Percentiles rank a stretch among this genome's conserved stretches.
These are phyloP conservation scores for Phoma sp. DNA, from an alignment of 2,329 filamentous ascomycete species.

Conservation along the genomic window DNA sequence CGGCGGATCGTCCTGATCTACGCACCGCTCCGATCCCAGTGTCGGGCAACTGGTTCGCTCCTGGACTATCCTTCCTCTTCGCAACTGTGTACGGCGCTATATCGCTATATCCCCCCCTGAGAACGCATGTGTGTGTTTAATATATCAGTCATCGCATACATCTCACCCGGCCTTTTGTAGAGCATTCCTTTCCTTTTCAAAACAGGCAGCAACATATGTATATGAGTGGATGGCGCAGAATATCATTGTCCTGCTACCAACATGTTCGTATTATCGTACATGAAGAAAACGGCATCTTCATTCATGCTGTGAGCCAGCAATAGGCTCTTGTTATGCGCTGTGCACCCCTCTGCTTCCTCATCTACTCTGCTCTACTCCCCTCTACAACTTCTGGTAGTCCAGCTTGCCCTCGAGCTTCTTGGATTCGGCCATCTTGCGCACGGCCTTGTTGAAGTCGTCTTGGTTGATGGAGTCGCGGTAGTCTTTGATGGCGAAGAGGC, in stretches of 20 bases:
- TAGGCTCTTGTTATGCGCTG: neutral
- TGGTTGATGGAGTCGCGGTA: conserved; percentile 96
- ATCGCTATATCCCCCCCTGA: too few species aligned
- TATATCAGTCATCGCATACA: too few species aligned
- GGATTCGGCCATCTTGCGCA: conserved; percentile 93
- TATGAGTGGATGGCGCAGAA: conserved; percentile 1
- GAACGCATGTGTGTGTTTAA: too few species aligned
- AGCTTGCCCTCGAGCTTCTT: conserved; percentile 99
- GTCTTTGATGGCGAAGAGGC: conserved; percentile 97
- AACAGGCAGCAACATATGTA: too few species aligned
- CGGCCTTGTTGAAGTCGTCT: conserved; percentile 99
- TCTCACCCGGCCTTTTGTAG: too few species aligned
- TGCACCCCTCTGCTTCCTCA: too few species aligned
- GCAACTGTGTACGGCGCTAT: too few species aligned
- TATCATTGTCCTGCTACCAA: conserved; percentile 19
- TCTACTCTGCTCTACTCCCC: neutral
- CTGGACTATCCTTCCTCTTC: too few species aligned
- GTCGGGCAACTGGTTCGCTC: too few species aligned
- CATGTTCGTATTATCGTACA: conserved; percentile 33
- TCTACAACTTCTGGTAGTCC: conserved; percentile 92
- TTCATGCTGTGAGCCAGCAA: conserved; percentile 25
- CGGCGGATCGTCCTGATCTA: too few species aligned
- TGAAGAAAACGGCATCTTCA: conserved; percentile 19
- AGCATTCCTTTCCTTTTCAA: too few species aligned
- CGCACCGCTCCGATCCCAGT: too few species aligned